Base-by-base conservation (phyloP, 345 rosid genomes). In the Turritis glabra region DNA sequence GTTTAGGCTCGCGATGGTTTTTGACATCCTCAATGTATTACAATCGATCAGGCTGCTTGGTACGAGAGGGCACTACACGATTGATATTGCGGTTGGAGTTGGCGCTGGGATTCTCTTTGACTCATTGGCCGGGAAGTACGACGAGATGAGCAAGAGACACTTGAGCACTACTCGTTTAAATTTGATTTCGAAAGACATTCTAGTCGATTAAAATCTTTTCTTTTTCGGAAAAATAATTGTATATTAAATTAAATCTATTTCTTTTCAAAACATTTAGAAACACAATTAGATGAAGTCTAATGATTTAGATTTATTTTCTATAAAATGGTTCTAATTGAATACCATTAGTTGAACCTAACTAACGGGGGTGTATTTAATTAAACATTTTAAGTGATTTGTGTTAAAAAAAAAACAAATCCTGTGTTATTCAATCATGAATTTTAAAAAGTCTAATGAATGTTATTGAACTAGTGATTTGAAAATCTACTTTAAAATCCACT, bases 51-150 rank as follows among this genome's bases (percentile, higher is more conserved):
- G 99, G 83, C 76, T 95, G 77, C 85, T 92, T 15, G 88, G 87
- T 7, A 84, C 97, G 5, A 83, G 99, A 70, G 97, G 97, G 18
- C 97, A 92, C 37, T 92, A 95, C 69, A 95, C 96, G 1, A 90
- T 95, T 46, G 99, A 95, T 80, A 71, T 95, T 67, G 96, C 85
- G 0, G 92, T 72, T 17, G 97, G 99, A 37, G 81, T 88, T 54
- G 99, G 97, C 8, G 97, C 97, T 11, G 97, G 97, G 26, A 67
- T 91, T 51, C 72, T 95, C 18, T 91, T 89, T 41, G 97, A 92
- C 50, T 81, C 83, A 1, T 84, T 95, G 2, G 97, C 93, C 14
- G 99, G 91, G 2, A 92, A 89, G 64, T 92, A 95, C 56, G 88
- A 78, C 58, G 80, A 88, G 23, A 71, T 71, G 72, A 72, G 40